A percentile compares a stretch with the other conserved stretches of the same genome.
These are phyloP conservation scores for Paradendryphiella salina DNA, from an alignment of 2,329 filamentous ascomycete genomes.

Conservation along the genomic window DNA sequence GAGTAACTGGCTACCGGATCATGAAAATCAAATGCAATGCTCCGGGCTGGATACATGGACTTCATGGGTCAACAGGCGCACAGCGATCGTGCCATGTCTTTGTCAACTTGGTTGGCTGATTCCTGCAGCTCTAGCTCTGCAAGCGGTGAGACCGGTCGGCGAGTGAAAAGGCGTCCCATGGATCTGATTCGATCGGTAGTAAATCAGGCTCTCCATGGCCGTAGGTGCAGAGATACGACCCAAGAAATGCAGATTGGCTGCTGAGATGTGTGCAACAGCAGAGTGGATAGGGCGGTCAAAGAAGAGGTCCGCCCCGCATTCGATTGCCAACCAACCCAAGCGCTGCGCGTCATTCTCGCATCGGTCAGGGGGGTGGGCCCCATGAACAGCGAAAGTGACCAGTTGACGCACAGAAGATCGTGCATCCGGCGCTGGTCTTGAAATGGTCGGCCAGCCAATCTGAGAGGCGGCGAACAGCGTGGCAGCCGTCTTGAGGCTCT, in stretches of 20 bases:
- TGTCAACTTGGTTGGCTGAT: constrained; percentile 1
- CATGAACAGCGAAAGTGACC: not conserved
- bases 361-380: constrained; percentile 11
- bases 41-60: not conserved
- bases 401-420: constrained; percentile 31
- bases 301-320: constrained; percentile 2
- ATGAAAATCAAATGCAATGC: too few relatives aligned
- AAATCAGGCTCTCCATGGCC: not conserved
- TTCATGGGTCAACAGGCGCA: constrained; percentile 1
- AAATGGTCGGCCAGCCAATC: constrained; percentile 22
- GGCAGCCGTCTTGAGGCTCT: constrained; percentile 31
- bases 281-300: not conserved
- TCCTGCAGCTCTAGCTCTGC: constrained; percentile 5
- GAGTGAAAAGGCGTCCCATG: constrained; percentile 3
- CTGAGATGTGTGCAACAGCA: too few relatives aligned
- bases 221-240: not conserved
- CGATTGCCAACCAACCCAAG: not conserved
- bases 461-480: constrained; percentile 20
- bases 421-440: constrained; percentile 21
- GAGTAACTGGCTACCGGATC: too few relatives aligned
- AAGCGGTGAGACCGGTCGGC: constrained; percentile 8
- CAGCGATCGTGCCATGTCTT: constrained; percentile 1
- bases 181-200: constrained; percentile 10
- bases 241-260: too few relatives aligned
- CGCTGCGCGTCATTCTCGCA: constrained; percentile 24